These are phyloP conservation scores for Globisporangium cederbergense DNA, from an alignment of 352 stramenopile species.

Conservation along the genomic window DNA sequence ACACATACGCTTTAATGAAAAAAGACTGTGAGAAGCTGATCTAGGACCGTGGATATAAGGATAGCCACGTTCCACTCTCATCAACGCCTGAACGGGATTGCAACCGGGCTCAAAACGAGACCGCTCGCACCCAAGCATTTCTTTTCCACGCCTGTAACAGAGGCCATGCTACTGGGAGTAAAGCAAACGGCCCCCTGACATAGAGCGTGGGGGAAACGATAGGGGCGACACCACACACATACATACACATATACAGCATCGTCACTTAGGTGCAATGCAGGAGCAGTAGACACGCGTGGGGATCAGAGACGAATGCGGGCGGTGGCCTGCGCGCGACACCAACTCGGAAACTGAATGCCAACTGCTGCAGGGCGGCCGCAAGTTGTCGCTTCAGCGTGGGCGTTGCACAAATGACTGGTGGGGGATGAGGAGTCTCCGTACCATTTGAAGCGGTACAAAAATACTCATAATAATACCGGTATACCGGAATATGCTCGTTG, in stretches of 20 bases:
- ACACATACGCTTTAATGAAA: background rate
- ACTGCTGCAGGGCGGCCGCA: background rate
- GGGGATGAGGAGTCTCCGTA: slow-evolving; percentile 1
- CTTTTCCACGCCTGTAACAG: slow-evolving; percentile 84
- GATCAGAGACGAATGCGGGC: background rate
- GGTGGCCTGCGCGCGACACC: background rate
- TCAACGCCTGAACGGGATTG: slow-evolving; percentile 63
- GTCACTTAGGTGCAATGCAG: slow-evolving; percentile 1
- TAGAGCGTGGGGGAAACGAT: slow-evolving; percentile 48
- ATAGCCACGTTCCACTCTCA: slow-evolving; percentile 64
- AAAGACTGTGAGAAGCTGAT: slow-evolving; percentile 73
- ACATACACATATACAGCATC: slow-evolving; percentile 4
- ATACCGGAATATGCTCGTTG: background rate
- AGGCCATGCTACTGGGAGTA: slow-evolving; percentile 59
- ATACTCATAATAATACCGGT: background rate
- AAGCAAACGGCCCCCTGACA: slow-evolving; percentile 80
- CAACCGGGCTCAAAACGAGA: slow-evolving; percentile 67
- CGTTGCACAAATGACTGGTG: slow-evolving; percentile 9
- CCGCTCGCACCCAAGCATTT: slow-evolving; percentile 55
- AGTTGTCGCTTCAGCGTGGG: background rate
- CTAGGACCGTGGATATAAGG: slow-evolving; percentile 44
- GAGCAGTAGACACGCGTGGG: background rate
- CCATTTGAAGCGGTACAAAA: background rate
- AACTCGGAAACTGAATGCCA: slow-evolving; percentile 1
- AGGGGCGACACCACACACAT: slow-evolving; percentile 10